A percentile compares a stretch with the other conserved stretches of the same genome.
Conservation (phyloP, 352 stramenopile genomes). For the Pythium coloratum region DNA sequence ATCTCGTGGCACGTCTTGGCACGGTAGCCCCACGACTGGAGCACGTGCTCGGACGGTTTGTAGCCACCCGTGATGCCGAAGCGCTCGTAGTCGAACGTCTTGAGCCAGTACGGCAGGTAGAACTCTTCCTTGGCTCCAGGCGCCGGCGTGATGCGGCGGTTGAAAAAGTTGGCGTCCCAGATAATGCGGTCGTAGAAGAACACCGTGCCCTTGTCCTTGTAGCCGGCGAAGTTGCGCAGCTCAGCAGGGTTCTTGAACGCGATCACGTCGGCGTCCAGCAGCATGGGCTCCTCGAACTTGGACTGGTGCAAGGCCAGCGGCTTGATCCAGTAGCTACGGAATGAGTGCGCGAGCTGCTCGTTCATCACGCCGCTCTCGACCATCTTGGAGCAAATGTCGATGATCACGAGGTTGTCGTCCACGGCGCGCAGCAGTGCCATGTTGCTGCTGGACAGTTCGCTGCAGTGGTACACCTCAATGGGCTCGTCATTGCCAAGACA, state of each 20-base stretch:
- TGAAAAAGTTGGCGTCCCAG: slow-evolving; percentile 46
- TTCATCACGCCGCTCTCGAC: slow-evolving; percentile 23
- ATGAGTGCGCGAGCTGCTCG: slow-evolving; percentile 19
- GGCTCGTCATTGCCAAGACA: slow-evolving; percentile 30
- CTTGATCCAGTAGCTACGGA: slow-evolving; percentile 40
- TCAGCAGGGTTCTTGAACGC: slow-evolving; percentile 44
- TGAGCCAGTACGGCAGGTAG: slow-evolving; percentile 51
- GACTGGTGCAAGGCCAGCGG: slow-evolving; percentile 36
- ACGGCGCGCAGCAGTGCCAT: slow-evolving; percentile 18
- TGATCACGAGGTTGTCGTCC: slow-evolving; percentile 31
- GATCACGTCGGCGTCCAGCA: slow-evolving; percentile 57
- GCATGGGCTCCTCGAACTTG: slow-evolving; percentile 31
- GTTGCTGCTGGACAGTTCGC: slow-evolving; percentile 27
- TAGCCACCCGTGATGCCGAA: slow-evolving; percentile 34
- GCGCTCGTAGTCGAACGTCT: slow-evolving; percentile 53
- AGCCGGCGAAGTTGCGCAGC: slow-evolving; percentile 38
- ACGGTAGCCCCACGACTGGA: slow-evolving; percentile 43
- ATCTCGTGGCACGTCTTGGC: slow-evolving; percentile 55
- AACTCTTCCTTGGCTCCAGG: slow-evolving; percentile 32
- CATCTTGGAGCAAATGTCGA: slow-evolving; percentile 35
- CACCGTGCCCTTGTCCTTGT: slow-evolving; percentile 44
- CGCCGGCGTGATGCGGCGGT: slow-evolving; percentile 21
- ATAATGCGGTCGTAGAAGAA: slow-evolving; percentile 77
- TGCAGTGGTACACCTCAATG: slow-evolving; percentile 34
- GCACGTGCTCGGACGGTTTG: slow-evolving; percentile 39